phyloP scores from a whole-genome alignment of 2,329 filamentous ascomycete species.

The Fusarium anguioides region DNA sequence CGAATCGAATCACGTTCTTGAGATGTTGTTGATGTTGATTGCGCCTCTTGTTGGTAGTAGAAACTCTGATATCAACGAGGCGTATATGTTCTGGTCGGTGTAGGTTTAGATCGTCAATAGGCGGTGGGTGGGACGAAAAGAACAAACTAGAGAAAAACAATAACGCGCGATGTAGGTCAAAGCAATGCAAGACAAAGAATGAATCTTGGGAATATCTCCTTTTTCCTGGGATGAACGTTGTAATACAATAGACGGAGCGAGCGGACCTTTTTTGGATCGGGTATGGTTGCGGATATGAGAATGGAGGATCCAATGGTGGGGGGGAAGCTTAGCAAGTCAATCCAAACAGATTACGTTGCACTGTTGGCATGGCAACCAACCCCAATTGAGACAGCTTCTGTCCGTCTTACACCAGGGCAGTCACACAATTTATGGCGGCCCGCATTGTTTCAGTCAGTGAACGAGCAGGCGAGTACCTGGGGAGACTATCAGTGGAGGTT shows the following conservation, averaged over 20 bases:
- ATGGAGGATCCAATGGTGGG: conserved; percentile 23
- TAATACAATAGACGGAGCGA: conserved; percentile 28
- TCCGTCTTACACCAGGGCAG: neutral
- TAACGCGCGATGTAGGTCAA: neutral
- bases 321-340: conserved; percentile 14
- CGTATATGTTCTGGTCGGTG: conserved; percentile 17
- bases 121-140: neutral
- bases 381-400: conserved; percentile 10
- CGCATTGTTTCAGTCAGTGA: conserved; percentile 36
- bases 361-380: conserved; percentile 33
- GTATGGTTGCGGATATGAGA: conserved; percentile 30
- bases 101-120: conserved; percentile 20
- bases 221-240: conserved; percentile 18
- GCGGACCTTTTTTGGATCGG: conserved; percentile 36
- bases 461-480: too few species aligned
- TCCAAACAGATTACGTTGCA: conserved; percentile 40
- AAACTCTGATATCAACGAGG: conserved; percentile 32
- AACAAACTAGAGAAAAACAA: conserved; percentile 9
- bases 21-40: conserved; percentile 11
- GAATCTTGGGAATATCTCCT: conserved; percentile 13
- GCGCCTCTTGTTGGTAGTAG: conserved; percentile 13
- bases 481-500: conserved; percentile 20
- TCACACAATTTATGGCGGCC: conserved; percentile 18
- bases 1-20: neutral
- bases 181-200: conserved; percentile 18